Base-by-base conservation (phyloP, 2,329 filamentous ascomycete species). In the Colletotrichum tabaci region DNA sequence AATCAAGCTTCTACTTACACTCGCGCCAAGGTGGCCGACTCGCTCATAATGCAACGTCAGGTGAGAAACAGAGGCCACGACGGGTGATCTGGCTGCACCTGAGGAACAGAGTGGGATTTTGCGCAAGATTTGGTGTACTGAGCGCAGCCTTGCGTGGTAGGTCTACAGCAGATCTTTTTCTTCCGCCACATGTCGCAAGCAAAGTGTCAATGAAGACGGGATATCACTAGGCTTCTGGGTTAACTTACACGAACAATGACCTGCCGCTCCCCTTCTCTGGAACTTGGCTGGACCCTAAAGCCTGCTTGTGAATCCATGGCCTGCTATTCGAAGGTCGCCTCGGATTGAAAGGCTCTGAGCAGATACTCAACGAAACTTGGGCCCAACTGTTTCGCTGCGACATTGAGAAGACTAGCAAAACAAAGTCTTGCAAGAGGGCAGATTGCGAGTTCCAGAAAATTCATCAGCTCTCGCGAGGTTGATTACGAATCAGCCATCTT, bases 161-260 rank as follows among this genome's bases (percentile, higher is more conserved):
- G 71, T 52, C 77, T 73, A 63, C 78, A 79, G 13, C 77, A 75
- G 40, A 77, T 79, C 73, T 80, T 80, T 62, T 80, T 79, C 70
- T 76, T 77, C 6, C 77, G 74, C 60, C 77, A 80, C 71, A 74
- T 72, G 63, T 80, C 77, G 66, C 77, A 79, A 2, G 75, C 50
- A n/a, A 21, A 38, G 10, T 26, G 52, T 53, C 18, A 38, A n/a
- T 7, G 30, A 16, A 55, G 30, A 30, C 16, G 4, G 4, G 3
- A 55, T 47, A 16, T 8, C 21, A 35, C 7, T 30, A 56, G 16
- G 18, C 35, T 23, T 47, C n/a, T 35, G 40, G 40, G 50, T 18
- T 2, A 26, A 55, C 38, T 52, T 13, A 13, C 47, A 18, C 15
- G 23, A 55, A 55, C 26, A 55, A 30, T 35, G 15, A 30, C 23